Evolutionary conservation across 2,329 filamentous ascomycete genomes (phyloP).

Genomic region (Aureobasidium sp.): DNA sequence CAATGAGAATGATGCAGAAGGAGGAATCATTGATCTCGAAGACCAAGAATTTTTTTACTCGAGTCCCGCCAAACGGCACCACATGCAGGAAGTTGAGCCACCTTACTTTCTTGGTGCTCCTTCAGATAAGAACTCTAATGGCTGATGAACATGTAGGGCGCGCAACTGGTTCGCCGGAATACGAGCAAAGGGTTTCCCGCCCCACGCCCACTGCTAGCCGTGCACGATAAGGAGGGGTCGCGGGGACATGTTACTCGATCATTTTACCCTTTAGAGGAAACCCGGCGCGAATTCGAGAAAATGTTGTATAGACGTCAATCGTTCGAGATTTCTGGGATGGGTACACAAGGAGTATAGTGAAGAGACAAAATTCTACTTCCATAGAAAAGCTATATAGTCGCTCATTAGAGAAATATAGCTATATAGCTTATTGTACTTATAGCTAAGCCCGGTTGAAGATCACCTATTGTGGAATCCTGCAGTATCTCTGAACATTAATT

Average conservation of each 20-base stretch:
- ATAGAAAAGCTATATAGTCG: too few species aligned
- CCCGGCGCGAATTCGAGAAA: background rate
- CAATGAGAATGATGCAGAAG: background rate
- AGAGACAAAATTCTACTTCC: too few species aligned
- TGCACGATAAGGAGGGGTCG: constrained; percentile 1
- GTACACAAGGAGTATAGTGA: too few species aligned
- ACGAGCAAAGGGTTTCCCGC: background rate
- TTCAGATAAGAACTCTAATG: constrained; percentile 12
- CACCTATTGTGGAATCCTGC: too few species aligned
- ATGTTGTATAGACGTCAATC: too few species aligned
- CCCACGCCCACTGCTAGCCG: background rate
- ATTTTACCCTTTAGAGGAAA: background rate
- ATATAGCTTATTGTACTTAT: too few species aligned
- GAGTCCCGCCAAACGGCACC: constrained; percentile 2
- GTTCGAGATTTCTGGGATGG: too few species aligned
- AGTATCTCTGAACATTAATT: too few species aligned
- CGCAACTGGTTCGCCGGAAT: background rate
- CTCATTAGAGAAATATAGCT: too few species aligned
- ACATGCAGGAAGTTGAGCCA: constrained; percentile 11
- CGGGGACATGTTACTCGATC: constrained; percentile 1
- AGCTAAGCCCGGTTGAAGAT: too few species aligned
- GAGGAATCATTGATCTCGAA: background rate
- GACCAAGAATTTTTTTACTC: background rate
- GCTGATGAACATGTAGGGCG: background rate
- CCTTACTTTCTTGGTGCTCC: constrained; percentile 8